Evolutionary conservation across 495 filamentous ascomycete species (phyloP), one percentile per base, ranked within the genome.

Genomic region (Aspergillus avenaceus): DNA sequence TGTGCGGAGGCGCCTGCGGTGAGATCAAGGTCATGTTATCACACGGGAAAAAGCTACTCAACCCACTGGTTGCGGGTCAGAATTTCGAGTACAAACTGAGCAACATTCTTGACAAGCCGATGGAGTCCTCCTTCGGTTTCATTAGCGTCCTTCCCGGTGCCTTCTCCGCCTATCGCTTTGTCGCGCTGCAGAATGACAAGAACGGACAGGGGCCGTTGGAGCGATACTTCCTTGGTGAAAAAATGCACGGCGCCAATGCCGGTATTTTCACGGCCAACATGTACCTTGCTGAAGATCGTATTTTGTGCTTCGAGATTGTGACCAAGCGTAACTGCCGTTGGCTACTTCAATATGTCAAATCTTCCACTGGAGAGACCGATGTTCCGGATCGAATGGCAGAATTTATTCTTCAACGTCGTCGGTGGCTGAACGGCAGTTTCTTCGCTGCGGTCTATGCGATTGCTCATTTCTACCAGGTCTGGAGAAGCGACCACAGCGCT

Each of bases 21-120:
- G 95, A 99, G 69, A 99, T 99, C 72, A 97, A 97, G 72, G 93
- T 95, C 50, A 96, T 97, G 91, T 76, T 97, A 72, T 88, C 84
- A n/a, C 85, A 85, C 48, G 89, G 90, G 52, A 95, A 86, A 71
- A 89, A 95, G 59, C 76, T 98, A 44, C 55, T 97, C 54, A 99
- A 97, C 55, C 95, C 95, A 0, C 78, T 99, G 14, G 88, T 99
- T 9, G 95, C 95, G 3, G 90, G 90, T 4, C 95, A 99, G 67
- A 99, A 99, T 60, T 99, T 99, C 61, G 95, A 99, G 75, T 99
- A 99, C 75, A 99, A 99, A 76, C 95, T 99, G 81, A 95, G 89
- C 69, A 99, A 99, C 66, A 99, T 99, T 61, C 81, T 99, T 18
- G 95, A 99, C 64, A 99, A 99, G 65, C 95, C 95, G 2, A 73